Conservation (phyloP, 1,139 yeast genomes). For the Trichomonascaceae sp. region DNA sequence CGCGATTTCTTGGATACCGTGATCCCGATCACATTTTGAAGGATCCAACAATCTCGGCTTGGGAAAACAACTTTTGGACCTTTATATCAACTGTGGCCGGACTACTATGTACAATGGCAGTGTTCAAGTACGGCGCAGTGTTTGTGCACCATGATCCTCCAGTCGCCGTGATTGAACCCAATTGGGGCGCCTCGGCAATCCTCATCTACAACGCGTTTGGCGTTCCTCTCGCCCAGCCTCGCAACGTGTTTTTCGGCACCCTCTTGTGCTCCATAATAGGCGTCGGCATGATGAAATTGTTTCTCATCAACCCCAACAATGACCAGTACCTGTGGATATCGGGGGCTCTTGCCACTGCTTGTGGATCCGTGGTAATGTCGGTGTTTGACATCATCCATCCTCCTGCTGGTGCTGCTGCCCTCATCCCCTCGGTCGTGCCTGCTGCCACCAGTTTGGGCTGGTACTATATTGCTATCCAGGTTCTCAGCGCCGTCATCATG, state of each 20-base stretch:
- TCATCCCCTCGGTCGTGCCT: conserved; percentile 42
- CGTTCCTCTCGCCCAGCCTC: conserved; percentile 56
- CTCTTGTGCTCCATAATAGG: conserved; percentile 43
- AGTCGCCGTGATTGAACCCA: conserved; percentile 49
- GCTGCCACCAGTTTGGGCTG: conserved; percentile 42
- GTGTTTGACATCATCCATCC: conserved; percentile 52
- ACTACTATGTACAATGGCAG: conserved; percentile 37
- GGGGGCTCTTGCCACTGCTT: conserved; percentile 48
- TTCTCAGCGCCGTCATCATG: conserved; percentile 39
- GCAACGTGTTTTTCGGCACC: conserved; percentile 47
- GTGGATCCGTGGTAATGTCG: conserved; percentile 46
- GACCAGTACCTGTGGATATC: conserved; percentile 42
- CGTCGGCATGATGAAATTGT: conserved; percentile 42
- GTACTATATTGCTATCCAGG: conserved; percentile 53
- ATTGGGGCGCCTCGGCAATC: conserved; percentile 53
- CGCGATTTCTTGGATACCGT: no score
- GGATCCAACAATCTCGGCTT: conserved; percentile 1
- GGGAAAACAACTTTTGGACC: conserved; percentile 2
- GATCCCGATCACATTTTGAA: no score
- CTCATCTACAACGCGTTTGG: conserved; percentile 43
- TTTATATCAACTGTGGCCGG: conserved; percentile 31
- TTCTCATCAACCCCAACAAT: conserved; percentile 21
- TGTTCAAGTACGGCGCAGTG: conserved; percentile 35
- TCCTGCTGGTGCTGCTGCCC: conserved; percentile 64
- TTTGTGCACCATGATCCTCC: conserved; percentile 35